Base-by-base conservation (phyloP, 768 basidiomycete species). In the Clavulina sp. region DNA sequence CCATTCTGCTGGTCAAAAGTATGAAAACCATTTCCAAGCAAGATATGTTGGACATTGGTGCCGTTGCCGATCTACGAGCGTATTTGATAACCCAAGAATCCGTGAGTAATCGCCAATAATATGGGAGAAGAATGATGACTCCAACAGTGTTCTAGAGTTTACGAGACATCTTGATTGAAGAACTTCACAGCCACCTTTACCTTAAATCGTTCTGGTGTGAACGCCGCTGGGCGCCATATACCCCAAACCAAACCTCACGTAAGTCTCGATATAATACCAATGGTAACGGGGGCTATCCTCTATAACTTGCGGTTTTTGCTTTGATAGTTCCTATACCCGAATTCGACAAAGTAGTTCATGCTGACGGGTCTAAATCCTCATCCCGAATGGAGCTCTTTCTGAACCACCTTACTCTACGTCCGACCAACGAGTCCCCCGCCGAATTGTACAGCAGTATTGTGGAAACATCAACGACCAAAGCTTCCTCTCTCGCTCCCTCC, bases 181-280 rank as follows among this genome's bases (percentile, higher is more conserved):
- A 99, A 61, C 72, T 99, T 9, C 92, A 97, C 61, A 87, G 80
- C 58, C 95, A 99, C 65, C 67, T 99, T n/a, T 99, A 95, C 65
- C 76, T 99, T 54, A 95, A 93, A 61, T 86, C 84, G 0, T 93
- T 89, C 63, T 95, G 91, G 79, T 91, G 87, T 61, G 93, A 97
- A 58, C 75, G 80, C 4, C 78, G 93, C 29, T 99, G 95, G 95
- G 71, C 77, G 18, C 66, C 84, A 0, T 96, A 95, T 62, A 67
- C 73, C 7, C 78, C 81, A 0, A 81, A 82, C 50, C 95, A 96
- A 62, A 74, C 77, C 51, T 65, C 66, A 7, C 73, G 92, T 92
- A 60, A 66, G 85, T 68, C 9, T 30, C 28, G 41, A 24, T 16
- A 24, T n/a, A 21, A 38, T 19, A 4, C 50, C 24, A 21, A 4